Conservation (phyloP, 495 filamentous ascomycete species). For the Neurospora sp. region DNA sequence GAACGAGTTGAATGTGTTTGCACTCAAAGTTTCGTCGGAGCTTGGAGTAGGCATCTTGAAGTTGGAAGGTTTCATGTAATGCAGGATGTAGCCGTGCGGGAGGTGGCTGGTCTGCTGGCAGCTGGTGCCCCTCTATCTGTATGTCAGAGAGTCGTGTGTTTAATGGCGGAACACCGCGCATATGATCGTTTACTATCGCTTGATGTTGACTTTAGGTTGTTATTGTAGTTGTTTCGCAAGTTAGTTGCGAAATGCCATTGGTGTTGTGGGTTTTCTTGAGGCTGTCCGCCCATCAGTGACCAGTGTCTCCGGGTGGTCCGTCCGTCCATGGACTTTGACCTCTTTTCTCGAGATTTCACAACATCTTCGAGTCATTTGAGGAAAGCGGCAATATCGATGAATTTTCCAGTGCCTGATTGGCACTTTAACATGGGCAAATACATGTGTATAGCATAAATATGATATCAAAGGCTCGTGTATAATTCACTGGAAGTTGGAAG, state of each 20-base stretch:
- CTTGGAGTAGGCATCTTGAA: background rate
- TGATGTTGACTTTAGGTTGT: background rate
- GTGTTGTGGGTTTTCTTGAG: background rate
- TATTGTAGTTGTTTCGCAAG: background rate
- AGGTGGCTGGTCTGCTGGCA: background rate
- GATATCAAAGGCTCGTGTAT: background rate
- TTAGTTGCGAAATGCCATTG: background rate
- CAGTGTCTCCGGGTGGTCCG: background rate
- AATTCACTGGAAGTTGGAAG: background rate
- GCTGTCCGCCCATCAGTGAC: background rate
- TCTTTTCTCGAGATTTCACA: background rate
- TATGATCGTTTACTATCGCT: background rate
- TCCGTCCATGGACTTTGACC: background rate
- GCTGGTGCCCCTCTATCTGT: background rate
- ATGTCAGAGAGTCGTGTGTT: background rate
- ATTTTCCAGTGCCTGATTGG: background rate
- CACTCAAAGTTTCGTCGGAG: background rate
- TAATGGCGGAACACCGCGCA: background rate
- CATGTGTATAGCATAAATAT: background rate
- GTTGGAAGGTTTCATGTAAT: background rate
- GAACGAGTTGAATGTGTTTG: background rate
- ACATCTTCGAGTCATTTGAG: background rate
- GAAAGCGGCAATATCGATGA: background rate
- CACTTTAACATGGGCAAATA: background rate
- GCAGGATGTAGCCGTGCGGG: background rate